A percentile compares a stretch with the other conserved stretches of the same genome.
phyloP scores from a whole-genome alignment of 1,139 yeast species.

The Pneumocystis murina region DNA sequence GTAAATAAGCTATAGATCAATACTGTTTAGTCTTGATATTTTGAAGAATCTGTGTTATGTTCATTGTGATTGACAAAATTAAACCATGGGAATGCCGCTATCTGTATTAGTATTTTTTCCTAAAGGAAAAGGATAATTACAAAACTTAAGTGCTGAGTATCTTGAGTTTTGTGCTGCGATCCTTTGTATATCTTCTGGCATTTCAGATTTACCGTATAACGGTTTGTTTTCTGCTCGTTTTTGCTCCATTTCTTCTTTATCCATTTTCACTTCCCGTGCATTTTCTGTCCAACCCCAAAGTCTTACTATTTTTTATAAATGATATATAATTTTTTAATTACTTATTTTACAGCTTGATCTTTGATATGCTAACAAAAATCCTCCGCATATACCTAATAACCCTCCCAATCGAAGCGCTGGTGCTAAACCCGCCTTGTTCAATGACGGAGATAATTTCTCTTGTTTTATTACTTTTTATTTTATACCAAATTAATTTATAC shows the following conservation, averaged over 20 bases:
- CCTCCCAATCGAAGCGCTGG: conserved; percentile 7
- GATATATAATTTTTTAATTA: neutral
- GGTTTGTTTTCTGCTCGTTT: conserved; percentile 51
- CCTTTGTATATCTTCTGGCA: conserved; percentile 60
- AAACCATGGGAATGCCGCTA: conserved; percentile 46
- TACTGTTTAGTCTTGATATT: neutral
- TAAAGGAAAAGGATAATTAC: neutral
- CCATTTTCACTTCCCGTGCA: conserved; percentile 52
- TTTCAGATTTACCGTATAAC: conserved; percentile 40
- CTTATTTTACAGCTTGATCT: conserved; percentile 17
- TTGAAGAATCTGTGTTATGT: conserved; percentile 48
- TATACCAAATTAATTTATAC: conserved; percentile 27
- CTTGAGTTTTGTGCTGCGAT: conserved; percentile 70
- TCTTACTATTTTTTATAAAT: conserved; percentile 36
- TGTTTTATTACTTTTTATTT: neutral
- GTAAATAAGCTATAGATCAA: conserved; percentile 21
- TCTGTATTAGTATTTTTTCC: neutral
- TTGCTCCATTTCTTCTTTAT: conserved; percentile 58
- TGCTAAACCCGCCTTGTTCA: neutral
- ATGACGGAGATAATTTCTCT: neutral
- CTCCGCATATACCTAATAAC: conserved; percentile 52
- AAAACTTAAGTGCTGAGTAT: conserved; percentile 44
- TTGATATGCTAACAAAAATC: conserved; percentile 52
- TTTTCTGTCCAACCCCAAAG: conserved; percentile 73
- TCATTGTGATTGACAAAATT: conserved; percentile 68